Percentiles rank a stretch among this genome's conserved stretches.
phyloP scores from a whole-genome alignment of 179 eudicot genomes.

The Amaranthus tricolor region DNA sequence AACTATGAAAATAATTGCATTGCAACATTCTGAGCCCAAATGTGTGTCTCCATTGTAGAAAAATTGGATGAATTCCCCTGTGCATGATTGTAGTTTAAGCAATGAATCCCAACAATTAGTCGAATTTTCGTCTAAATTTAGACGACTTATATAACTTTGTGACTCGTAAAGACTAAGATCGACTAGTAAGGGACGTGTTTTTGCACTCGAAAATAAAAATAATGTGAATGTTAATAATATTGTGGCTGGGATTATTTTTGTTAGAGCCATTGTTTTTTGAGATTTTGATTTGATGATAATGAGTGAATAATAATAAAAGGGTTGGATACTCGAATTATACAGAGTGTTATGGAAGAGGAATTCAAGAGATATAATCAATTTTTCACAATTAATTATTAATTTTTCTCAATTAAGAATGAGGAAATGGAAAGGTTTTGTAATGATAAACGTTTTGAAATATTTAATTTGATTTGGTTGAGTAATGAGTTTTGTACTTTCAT shows the following conservation, averaged over 20 bases:
- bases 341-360: constrained; percentile 9
- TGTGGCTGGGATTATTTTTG: neutral
- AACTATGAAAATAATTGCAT: constrained; percentile 44
- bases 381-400: neutral
- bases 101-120: constrained; percentile 58
- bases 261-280: constrained; percentile 12
- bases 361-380: neutral
- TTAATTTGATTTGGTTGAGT: neutral
- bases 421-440: constrained; percentile 4
- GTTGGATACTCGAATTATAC: constrained; percentile 1
- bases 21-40: constrained; percentile 61
- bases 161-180: neutral
- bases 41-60: constrained; percentile 64
- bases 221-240: constrained; percentile 1
- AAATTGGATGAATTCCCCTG: constrained; percentile 57
- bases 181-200: constrained; percentile 1
- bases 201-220: neutral
- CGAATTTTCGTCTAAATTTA: constrained; percentile 34
- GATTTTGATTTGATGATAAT: neutral
- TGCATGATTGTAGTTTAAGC: constrained; percentile 58
- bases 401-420: neutral
- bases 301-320: neutral
- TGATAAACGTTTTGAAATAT: neutral
- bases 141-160: constrained; percentile 15
- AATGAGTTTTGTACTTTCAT: no score